Percentiles rank a stretch among this genome's conserved stretches.
Evolutionary conservation across 1,284 basidiomycete genomes (phyloP).

Genomic region (Pyrrhoderma noxium): DNA sequence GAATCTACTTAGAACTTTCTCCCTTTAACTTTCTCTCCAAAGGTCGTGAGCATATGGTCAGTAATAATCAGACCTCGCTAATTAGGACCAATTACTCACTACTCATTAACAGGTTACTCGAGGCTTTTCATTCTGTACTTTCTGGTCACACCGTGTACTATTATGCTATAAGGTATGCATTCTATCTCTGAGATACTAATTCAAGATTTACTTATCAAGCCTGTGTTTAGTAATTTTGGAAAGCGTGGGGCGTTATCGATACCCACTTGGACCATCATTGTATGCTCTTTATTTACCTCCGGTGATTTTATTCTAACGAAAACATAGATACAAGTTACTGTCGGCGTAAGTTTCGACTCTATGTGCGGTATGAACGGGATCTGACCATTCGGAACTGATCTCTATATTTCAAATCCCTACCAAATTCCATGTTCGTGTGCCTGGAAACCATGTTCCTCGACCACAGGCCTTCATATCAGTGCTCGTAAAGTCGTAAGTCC

Average conservation of each 20-base stretch:
- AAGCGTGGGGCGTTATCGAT: constrained; percentile 33
- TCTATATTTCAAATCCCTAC: too few species aligned
- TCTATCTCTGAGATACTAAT: too few species aligned
- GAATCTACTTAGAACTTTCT: neutral
- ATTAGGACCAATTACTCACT: neutral
- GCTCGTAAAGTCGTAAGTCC: constrained; percentile 54
- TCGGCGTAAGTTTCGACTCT: constrained; percentile 39
- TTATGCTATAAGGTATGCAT: constrained; percentile 43
- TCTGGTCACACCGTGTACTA: constrained; percentile 51
- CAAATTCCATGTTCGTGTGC: neutral
- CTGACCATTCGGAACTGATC: too few species aligned
- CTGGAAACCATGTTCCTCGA: constrained; percentile 6
- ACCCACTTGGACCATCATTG: constrained; percentile 12
- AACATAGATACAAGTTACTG: constrained; percentile 45
- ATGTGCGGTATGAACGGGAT: too few species aligned
- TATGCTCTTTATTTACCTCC: neutral
- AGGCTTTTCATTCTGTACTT: constrained; percentile 45
- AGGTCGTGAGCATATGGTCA: constrained; percentile 43
- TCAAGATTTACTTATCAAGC: too few species aligned
- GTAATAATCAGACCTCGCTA: constrained; percentile 15
- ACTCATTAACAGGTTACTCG: constrained; percentile 36
- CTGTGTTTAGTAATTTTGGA: constrained; percentile 39
- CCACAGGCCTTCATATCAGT: constrained; percentile 49
- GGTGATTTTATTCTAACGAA: neutral
- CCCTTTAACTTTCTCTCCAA: neutral